A percentile compares a stretch with the other conserved stretches of the same genome.
Evolutionary conservation across 768 basidiomycete genomes (phyloP).

Genomic region (Termitomyces sp.): DNA sequence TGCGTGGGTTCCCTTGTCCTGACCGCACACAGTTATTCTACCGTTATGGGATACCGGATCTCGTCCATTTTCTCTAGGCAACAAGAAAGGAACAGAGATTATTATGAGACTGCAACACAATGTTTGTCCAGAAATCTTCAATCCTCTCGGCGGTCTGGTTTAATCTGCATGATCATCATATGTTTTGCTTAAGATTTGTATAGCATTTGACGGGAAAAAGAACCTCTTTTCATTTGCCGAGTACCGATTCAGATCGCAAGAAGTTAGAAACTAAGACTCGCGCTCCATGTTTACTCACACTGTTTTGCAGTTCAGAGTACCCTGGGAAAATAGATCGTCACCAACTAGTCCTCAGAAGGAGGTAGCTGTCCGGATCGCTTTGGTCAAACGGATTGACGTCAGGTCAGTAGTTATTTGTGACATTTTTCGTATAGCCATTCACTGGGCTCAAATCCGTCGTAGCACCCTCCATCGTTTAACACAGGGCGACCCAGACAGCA

Average conservation of each 20-base stretch:
- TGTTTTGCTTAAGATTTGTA: neutral
- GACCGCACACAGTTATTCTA: constrained; percentile 12
- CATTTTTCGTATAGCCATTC: neutral
- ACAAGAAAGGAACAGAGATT: constrained; percentile 23
- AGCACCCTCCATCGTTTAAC: constrained; percentile 12
- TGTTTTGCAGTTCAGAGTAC: constrained; percentile 16
- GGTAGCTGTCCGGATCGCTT: constrained; percentile 19
- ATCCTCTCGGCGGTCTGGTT: constrained; percentile 20
- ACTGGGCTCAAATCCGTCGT: neutral
- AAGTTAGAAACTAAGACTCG: constrained; percentile 11
- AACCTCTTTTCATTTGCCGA: constrained; percentile 23
- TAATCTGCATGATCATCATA: neutral
- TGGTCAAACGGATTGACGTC: constrained; percentile 19
- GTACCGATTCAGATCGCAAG: constrained; percentile 16
- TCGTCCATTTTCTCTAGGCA: constrained; percentile 18
- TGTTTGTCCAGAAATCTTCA: constrained; percentile 19
- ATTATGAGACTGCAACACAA: constrained; percentile 24
- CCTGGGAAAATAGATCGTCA: constrained; percentile 14
- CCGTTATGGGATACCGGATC: constrained; percentile 18
- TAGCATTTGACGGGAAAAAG: constrained; percentile 30
- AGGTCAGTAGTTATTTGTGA: constrained; percentile 9
- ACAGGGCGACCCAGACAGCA: constrained; percentile 9
- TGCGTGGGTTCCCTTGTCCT: neutral
- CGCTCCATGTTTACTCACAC: neutral
- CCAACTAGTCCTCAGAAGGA: constrained; percentile 2